phyloP scores from a whole-genome alignment of 2,329 filamentous ascomycete genomes.

The Calonectria naviculata region DNA sequence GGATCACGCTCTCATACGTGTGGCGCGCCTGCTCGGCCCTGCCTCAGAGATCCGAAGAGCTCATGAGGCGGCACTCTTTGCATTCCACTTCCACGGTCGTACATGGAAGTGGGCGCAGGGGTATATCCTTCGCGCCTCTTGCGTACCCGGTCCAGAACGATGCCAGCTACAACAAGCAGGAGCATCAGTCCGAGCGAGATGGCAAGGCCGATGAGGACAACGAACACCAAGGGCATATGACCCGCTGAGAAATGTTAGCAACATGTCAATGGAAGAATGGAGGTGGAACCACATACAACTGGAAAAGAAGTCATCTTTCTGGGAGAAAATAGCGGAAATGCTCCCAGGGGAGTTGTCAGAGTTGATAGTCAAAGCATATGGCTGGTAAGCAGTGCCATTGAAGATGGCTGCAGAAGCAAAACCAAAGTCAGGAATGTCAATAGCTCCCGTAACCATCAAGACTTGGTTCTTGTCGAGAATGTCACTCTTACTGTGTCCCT shows the following conservation, averaged over 20 bases:
- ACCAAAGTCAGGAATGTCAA: conserved; percentile 81
- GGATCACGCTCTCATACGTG: conserved; percentile 55
- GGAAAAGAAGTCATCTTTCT: conserved; percentile 82
- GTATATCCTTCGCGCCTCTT: conserved; percentile 84
- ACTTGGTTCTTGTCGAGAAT: conserved; percentile 75
- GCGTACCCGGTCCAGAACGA: conserved; percentile 79
- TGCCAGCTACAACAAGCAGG: conserved; percentile 79
- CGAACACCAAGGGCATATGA: conserved; percentile 77
- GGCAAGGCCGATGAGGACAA: conserved; percentile 84
- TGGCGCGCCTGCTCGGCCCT: conserved; percentile 60
- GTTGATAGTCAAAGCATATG: conserved; percentile 83
- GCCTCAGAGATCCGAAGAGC: conserved; percentile 65
- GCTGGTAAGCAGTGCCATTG: conserved; percentile 82
- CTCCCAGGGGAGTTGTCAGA: conserved; percentile 74
- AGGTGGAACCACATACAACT: conserved; percentile 62
- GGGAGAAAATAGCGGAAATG: conserved; percentile 85
- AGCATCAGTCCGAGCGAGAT: conserved; percentile 83
- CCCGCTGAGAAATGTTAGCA: conserved; percentile 47
- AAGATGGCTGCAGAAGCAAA: conserved; percentile 88
- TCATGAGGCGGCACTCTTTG: conserved; percentile 71
- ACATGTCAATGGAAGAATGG: background rate
- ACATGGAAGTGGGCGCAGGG: conserved; percentile 77
- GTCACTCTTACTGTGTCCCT: conserved; percentile 72
- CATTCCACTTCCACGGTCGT: conserved; percentile 69
- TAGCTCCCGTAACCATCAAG: conserved; percentile 86